Evolutionary conservation across 139 green algal species (phyloP).

Genomic region (Ostreobium quekettii): DNA sequence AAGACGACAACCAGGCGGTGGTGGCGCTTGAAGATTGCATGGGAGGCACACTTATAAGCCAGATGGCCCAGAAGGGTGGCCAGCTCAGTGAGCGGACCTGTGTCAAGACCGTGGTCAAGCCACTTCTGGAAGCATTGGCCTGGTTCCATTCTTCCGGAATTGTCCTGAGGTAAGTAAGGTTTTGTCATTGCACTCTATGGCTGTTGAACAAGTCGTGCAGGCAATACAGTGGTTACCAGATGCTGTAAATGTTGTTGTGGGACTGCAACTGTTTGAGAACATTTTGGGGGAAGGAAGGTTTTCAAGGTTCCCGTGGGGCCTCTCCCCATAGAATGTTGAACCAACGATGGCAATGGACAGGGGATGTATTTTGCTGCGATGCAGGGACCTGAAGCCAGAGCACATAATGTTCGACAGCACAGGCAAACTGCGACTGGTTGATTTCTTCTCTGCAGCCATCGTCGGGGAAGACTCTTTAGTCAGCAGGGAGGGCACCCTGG

Average conservation of each 20-base stretch:
- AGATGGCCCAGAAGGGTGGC: background rate
- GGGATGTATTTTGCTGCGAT: too few species aligned
- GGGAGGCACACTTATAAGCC: background rate
- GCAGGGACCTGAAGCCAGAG: conserved; percentile 1
- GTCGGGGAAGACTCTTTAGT: background rate
- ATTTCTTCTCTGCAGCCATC: conserved; percentile 5
- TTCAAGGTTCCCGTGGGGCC: too few species aligned
- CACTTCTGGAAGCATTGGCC: background rate
- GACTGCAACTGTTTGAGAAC: too few species aligned
- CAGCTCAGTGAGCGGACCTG: background rate
- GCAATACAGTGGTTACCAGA: too few species aligned
- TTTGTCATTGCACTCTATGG: too few species aligned
- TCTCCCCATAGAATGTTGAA: too few species aligned
- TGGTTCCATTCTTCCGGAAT: background rate
- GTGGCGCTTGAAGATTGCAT: background rate
- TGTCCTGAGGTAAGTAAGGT: background rate
- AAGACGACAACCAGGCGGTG: background rate
- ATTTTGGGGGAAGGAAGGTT: too few species aligned
- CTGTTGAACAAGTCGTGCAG: too few species aligned
- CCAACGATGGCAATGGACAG: too few species aligned
- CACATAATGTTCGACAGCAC: background rate
- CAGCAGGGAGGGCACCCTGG: background rate
- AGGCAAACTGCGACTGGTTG: background rate
- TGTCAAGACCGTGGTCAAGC: background rate
- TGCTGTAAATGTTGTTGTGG: too few species aligned